Evolutionary conservation across 2,329 filamentous ascomycete genomes (phyloP), one percentile per base, ranked within the genome.

Genomic region (Calonectria pseudoreteaudii): DNA sequence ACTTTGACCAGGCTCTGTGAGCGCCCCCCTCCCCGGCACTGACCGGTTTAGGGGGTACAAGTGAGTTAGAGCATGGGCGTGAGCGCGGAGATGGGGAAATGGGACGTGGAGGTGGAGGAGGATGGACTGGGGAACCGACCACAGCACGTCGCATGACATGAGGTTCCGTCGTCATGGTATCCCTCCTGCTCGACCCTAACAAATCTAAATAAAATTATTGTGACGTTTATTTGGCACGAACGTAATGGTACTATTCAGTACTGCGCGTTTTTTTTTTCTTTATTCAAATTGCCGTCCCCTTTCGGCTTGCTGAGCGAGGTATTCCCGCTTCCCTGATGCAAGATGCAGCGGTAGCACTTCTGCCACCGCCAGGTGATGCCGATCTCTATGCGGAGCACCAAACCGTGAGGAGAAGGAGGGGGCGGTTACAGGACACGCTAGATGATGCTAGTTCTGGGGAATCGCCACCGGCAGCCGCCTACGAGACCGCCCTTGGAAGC

Each of bases 141-240:
- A 23, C 50, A 20, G 18, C 18, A 26, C 28, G 28, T n/a, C 56
- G 56, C 56, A 62, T 38, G 56, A 38, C 56, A 41, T 26, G 20
- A n/a, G 18, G 52, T 18, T 56, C 30, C 34, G 18, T 62, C 23
- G 16, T 36, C 56, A n/a, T 62, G 23, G n/a, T 18, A 28, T 56
- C 28, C 28, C 20, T 28, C 52, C 23, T 11, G 26, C 13, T 26
- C 38, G 38, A 38, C 56, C 56, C 56, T 26, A 28, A 62, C 34
- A 38, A 62, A 62, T 62, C 56, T 62, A 62, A 62, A 41, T 62
- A 41, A 62, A 62, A 62, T 62, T 62, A 23, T 62, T 41, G n/a
- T 38, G 56, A 26, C 26, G 50, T 26, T 11, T 41, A 13, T 28
- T 41, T 41, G 14, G 53, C 34, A 28, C 56, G 41, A 36, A 18